Percentiles rank a stretch among this genome's conserved stretches.
Conservation (phyloP, 306 rosid genomes). For the Arachis hypogaea region DNA sequence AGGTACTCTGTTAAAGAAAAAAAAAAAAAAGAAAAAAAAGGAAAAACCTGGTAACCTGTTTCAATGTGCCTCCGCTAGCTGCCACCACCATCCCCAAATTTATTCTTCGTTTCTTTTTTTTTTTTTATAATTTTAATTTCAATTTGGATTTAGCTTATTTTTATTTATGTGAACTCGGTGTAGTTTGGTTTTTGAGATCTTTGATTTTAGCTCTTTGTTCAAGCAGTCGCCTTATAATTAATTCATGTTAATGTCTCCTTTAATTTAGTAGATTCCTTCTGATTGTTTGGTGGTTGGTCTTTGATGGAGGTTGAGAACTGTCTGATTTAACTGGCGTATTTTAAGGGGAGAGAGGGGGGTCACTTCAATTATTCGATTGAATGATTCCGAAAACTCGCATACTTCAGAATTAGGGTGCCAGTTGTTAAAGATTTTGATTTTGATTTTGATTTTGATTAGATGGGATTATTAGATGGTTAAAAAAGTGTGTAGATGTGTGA, state of each 20-base stretch:
- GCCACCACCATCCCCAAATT: background rate
- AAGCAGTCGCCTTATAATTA: background rate
- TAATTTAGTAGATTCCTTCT: too few species aligned
- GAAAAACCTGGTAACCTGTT: background rate
- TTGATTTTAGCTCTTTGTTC: constrained; percentile 25
- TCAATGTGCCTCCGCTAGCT: background rate
- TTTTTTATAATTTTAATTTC: background rate
- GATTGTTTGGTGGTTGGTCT: too few species aligned
- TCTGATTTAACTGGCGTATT: background rate
- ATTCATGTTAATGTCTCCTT: background rate
- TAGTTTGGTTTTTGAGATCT: constrained; percentile 43
- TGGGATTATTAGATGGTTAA: background rate
- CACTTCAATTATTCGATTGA: background rate
- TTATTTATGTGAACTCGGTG: constrained; percentile 45
- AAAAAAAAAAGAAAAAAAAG: too few species aligned
- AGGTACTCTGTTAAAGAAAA: background rate
- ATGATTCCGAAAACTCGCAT: constrained; percentile 5
- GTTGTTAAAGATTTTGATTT: background rate
- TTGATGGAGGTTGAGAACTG: background rate
- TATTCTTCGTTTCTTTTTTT: background rate
- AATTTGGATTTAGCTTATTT: constrained; percentile 43
- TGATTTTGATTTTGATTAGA: background rate
- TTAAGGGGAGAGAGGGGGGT: too few species aligned
- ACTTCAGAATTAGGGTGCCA: background rate
- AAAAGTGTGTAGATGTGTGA: background rate